Evolutionary conservation across 2,329 filamentous ascomycete genomes (phyloP).

Genomic region (Graphilbum fragrans): DNA sequence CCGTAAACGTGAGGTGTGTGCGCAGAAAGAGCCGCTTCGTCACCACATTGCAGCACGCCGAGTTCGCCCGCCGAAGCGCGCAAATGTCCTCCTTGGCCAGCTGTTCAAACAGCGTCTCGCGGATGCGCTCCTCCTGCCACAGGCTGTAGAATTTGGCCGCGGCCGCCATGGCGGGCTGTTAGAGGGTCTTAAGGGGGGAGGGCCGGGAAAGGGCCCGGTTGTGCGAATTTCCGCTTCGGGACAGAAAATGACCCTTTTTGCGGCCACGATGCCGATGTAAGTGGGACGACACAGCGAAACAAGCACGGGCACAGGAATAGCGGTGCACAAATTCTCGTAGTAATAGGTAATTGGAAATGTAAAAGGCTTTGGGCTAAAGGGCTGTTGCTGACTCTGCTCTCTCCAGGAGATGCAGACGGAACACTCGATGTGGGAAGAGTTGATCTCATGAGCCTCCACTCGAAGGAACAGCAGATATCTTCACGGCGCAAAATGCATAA

Average conservation of each 20-base stretch:
- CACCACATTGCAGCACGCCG: slow-evolving; percentile 57
- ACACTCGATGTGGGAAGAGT: too few species aligned
- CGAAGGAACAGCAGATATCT: not conserved
- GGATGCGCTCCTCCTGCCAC: slow-evolving; percentile 38
- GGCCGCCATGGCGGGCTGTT: slow-evolving; percentile 31
- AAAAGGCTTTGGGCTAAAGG: too few species aligned
- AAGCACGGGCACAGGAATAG: too few species aligned
- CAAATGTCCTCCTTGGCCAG: slow-evolving; percentile 40
- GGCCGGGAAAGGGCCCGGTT: not conserved
- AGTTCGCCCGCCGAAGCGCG: slow-evolving; percentile 53
- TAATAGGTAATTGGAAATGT: too few species aligned
- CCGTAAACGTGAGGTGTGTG: slow-evolving; percentile 57
- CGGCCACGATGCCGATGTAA: not conserved
- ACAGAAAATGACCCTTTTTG: not conserved
- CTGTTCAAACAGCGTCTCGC: slow-evolving; percentile 34
- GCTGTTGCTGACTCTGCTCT: too few species aligned
- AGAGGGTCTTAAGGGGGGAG: slow-evolving; percentile 26
- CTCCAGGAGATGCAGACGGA: too few species aligned
- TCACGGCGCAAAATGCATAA: not conserved
- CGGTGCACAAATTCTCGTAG: too few species aligned
- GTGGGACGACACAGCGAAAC: not conserved
- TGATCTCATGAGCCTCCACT: too few species aligned
- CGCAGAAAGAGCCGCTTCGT: slow-evolving; percentile 59
- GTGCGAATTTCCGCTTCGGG: not conserved
- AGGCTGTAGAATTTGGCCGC: slow-evolving; percentile 35